phyloP scores from a whole-genome alignment of 2,329 filamentous ascomycete species.

The Fusarium haematococcum region DNA sequence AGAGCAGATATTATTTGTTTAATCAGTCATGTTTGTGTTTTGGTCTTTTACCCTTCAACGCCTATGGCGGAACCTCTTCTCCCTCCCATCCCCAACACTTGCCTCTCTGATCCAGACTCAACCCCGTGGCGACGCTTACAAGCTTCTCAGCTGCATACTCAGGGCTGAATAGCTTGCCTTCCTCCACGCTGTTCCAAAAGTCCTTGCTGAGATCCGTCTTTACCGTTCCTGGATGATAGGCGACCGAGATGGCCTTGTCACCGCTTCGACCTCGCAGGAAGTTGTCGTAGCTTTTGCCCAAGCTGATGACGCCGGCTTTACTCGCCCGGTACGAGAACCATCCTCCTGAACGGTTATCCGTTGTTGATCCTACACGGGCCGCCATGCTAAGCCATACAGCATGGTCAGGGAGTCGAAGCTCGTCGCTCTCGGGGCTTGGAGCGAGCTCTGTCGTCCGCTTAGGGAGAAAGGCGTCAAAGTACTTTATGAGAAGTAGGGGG shows the following conservation, averaged over 20 bases:
- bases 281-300: conserved; percentile 79
- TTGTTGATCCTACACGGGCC: conserved; percentile 79
- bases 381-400: conserved; percentile 81
- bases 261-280: conserved; percentile 68
- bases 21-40: conserved; percentile 22
- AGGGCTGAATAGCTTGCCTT: conserved; percentile 72
- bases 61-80: conserved; percentile 57
- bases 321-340: conserved; percentile 86
- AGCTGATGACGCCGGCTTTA: conserved; percentile 79
- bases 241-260: conserved; percentile 74
- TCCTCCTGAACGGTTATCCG: conserved; percentile 79
- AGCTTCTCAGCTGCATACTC: conserved; percentile 75
- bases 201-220: conserved; percentile 78
- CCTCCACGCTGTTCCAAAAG: conserved; percentile 75
- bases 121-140: conserved; percentile 67
- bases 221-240: conserved; percentile 85
- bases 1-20: conserved; percentile 38
- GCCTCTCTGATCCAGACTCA: conserved; percentile 66
- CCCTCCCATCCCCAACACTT: conserved; percentile 78
- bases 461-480: conserved; percentile 78
- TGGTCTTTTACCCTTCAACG: not conserved
- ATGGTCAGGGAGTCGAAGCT: conserved; percentile 57
- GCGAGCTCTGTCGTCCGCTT: conserved; percentile 60
- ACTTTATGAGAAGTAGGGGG: conserved; percentile 80
- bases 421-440: conserved; percentile 32